Evolutionary conservation across 1,284 basidiomycete species (phyloP).

Genomic region (Ustilago trichophora): DNA sequence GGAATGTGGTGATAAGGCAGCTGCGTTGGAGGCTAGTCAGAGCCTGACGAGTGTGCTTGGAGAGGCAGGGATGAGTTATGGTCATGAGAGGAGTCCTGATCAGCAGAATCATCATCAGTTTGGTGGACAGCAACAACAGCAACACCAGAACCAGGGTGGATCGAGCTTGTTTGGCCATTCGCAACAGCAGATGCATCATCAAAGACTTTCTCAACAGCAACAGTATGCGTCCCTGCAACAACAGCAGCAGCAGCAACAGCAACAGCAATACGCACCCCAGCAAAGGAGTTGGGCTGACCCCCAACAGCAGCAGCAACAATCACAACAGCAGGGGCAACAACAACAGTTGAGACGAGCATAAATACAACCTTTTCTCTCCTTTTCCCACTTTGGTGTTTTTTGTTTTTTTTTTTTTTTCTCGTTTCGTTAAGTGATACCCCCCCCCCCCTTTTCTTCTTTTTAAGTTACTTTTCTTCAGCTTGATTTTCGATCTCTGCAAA

Average conservation of each 20-base stretch:
- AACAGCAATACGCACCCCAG: conserved; percentile 11
- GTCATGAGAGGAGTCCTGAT: conserved; percentile 33
- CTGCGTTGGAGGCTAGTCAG: conserved; percentile 53
- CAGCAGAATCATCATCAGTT: conserved; percentile 21
- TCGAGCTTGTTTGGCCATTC: conserved; percentile 2
- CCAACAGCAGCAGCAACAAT: conserved; percentile 12
- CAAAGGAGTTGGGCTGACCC: conserved; percentile 2
- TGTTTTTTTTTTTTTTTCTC: no score
- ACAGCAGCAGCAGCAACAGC: conserved; percentile 13
- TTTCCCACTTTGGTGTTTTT: no score
- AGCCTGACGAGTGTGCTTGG: conserved; percentile 25
- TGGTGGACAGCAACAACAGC: conserved; percentile 5
- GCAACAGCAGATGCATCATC: conserved; percentile 19
- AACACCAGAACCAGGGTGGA: not conserved
- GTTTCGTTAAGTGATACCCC: no score
- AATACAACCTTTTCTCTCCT: not conserved
- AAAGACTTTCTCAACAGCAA: not conserved
- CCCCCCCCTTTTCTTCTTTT: no score
- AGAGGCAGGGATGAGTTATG: conserved; percentile 14
- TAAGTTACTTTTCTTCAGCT: no score
- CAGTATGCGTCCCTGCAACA: not conserved
- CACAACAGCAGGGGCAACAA: conserved; percentile 15
- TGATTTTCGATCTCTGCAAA: no score
- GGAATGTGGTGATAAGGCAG: conserved; percentile 57
- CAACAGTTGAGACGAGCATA: conserved; percentile 13